phyloP scores from a whole-genome alignment of 768 basidiomycete species.

The Collybia sordida region DNA sequence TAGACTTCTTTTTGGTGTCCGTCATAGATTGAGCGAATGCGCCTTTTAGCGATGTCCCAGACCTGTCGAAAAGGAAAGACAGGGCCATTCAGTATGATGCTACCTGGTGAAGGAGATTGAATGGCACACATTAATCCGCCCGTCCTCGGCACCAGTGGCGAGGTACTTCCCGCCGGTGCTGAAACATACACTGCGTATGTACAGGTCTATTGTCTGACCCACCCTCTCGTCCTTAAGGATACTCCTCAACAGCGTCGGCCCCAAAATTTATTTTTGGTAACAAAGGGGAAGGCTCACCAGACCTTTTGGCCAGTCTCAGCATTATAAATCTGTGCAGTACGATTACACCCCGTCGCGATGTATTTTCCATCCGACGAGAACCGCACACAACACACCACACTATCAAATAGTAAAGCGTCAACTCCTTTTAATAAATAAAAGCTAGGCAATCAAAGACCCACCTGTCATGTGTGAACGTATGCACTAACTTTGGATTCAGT shows the following conservation, averaged over 20 bases:
- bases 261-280: too few relatives aligned
- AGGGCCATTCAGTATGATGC: too few relatives aligned
- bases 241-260: conserved; percentile 32
- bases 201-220: conserved; percentile 76
- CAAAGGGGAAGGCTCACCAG: conserved; percentile 73
- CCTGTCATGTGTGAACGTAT: conserved; percentile 92
- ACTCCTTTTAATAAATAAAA: background rate
- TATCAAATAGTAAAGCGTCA: conserved; percentile 16
- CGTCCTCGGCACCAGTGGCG: conserved; percentile 92
- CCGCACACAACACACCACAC: conserved; percentile 82
- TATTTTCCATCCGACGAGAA: conserved; percentile 93
- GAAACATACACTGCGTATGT: conserved; percentile 90
- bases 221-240: conserved; percentile 78
- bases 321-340: conserved; percentile 94
- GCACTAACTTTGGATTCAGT: conserved; percentile 77
- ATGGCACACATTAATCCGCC: conserved; percentile 72
- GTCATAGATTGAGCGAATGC: conserved; percentile 77
- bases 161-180: conserved; percentile 86
- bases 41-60: conserved; percentile 86
- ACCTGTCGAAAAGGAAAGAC: too few relatives aligned
- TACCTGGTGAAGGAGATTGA: conserved; percentile 5
- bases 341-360: conserved; percentile 94
- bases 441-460: conserved; percentile 27
- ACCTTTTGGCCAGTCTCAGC: conserved; percentile 84
- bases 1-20: conserved; percentile 95